These are phyloP conservation scores for Blepharisma undulans DNA, from an alignment of 169 alveolate species.

Conservation along the genomic window DNA sequence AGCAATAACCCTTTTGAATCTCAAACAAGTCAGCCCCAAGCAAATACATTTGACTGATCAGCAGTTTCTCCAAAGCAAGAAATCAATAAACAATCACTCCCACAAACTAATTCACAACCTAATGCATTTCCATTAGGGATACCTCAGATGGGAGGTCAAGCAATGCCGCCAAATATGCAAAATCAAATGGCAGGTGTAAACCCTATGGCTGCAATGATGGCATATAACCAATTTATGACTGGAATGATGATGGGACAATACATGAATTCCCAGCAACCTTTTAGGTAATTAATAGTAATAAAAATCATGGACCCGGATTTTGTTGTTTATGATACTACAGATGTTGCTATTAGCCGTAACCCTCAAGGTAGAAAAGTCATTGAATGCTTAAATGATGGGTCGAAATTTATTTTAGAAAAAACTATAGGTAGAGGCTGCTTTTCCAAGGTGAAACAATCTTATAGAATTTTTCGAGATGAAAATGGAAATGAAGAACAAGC, in stretches of 20 bases:
- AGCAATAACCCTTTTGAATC: neutral
- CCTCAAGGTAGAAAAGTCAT: slow-evolving; percentile 18
- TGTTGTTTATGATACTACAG: neutral
- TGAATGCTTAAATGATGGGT: slow-evolving; percentile 6
- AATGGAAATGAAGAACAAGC: neutral
- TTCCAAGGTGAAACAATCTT: slow-evolving; percentile 25
- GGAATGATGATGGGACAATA: neutral
- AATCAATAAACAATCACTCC: neutral
- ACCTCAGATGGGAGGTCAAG: neutral
- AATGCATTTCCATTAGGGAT: neutral
- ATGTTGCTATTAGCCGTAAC: neutral
- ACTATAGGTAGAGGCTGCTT: slow-evolving; percentile 40
- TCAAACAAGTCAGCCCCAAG: neutral
- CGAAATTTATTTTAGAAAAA: neutral
- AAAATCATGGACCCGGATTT: neutral
- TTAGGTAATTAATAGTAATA: neutral
- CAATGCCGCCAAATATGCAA: neutral
- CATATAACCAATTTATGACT: neutral
- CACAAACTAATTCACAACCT: neutral
- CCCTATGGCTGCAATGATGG: neutral
- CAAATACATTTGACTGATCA: neutral
- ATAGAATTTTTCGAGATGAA: slow-evolving; percentile 22
- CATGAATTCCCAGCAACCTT: neutral
- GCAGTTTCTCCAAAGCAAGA: neutral
- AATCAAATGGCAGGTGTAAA: neutral